Evolutionary conservation across 1,284 basidiomycete genomes (phyloP), one percentile per base, ranked within the genome.

Genomic region (Ganoderma sinense): DNA sequence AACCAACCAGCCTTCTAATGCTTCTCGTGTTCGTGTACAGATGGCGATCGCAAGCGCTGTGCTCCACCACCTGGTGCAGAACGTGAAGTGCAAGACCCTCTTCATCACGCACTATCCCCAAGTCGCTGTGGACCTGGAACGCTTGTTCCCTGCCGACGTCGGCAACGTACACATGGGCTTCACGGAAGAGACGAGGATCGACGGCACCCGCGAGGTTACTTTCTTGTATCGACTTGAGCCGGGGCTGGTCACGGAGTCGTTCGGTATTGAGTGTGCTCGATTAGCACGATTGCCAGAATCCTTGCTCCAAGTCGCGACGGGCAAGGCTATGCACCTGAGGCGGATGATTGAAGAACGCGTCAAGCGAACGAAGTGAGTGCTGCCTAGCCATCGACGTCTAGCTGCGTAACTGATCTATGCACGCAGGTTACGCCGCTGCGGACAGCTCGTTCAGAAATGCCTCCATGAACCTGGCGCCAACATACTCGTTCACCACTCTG

Each of bases 41-140:
- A 95, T 95, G 91, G 91, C 93, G 8, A 93, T 95, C 69, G 94
- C 94, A 14, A 85, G 89, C 67, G 93, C 94, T 1, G 93, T 93
- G 0, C 83, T 97, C 62, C 88, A 94, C 62, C 88, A 96, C 69
- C 85, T 97, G 4, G 86, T 93, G 2, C 81, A 87, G 73, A 80
- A 79, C 0, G 86, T 86, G 33, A 87, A 86, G 71, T 93, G 92
- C 83, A 94, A 93, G 79, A 95, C 95, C 0, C 82, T 97, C n/a
- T 98, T 98, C 79, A 96, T 97, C 74, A 98, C 96, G 0, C 96
- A 98, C 78, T 98, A 97, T 76, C 96, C 96, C 1, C 84, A 91
- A 75, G 83, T 96, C 66, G 88, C 92, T 67, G 82, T 86, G 66
- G 88, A 88, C 55, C 74, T 91, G 14, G 86, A 87, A 72, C 82